Evolutionary conservation across 176 grass and related monocot species (phyloP).

Genomic region (Raddia guianensis): DNA sequence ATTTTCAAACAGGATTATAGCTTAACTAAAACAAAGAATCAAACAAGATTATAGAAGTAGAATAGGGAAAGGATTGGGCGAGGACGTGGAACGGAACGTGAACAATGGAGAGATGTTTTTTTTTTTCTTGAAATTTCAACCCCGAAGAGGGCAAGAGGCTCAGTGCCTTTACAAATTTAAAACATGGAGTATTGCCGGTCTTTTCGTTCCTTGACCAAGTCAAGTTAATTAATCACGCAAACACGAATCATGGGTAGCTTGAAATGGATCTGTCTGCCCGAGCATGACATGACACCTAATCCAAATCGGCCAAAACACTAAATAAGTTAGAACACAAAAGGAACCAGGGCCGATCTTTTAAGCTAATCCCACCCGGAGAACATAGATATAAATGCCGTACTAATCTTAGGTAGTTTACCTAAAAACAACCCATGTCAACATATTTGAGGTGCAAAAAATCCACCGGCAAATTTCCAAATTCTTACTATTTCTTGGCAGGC

Average conservation of each 20-base stretch:
- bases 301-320: background rate
- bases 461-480: background rate
- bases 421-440: background rate
- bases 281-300: slow-evolving; percentile 46
- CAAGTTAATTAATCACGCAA: slow-evolving; percentile 15
- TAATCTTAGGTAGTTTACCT: background rate
- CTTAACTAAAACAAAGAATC: too few species aligned
- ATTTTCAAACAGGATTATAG: too few species aligned
- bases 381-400: background rate
- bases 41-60: too few species aligned
- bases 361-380: slow-evolving; percentile 7
- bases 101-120: too few species aligned
- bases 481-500: background rate
- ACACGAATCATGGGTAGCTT: background rate
- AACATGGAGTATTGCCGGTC: background rate
- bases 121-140: too few species aligned
- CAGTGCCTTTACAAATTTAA: background rate
- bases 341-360: background rate
- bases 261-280: slow-evolving; percentile 31
- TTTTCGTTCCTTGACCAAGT: background rate
- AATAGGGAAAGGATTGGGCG: too few species aligned
- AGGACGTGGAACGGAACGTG: too few species aligned
- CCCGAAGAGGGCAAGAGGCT: background rate
- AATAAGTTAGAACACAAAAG: background rate
- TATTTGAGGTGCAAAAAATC: background rate